Evolutionary conservation across 179 eudicot genomes (phyloP), one percentile per base, ranked within the genome.

Genomic region (Camellia oleifera): DNA sequence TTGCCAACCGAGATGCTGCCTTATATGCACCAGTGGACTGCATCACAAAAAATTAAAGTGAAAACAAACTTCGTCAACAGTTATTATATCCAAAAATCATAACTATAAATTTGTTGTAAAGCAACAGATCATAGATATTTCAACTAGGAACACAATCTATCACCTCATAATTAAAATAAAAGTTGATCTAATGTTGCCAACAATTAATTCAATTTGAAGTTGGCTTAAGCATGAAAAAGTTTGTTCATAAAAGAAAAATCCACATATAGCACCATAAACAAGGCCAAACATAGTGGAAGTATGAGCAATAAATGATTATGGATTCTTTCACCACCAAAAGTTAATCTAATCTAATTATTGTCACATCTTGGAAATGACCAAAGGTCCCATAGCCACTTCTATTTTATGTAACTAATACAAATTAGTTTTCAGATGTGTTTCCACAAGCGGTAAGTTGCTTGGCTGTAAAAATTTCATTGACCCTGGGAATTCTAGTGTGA

Each of bases 21-120:
- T 91, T 91, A 72, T 94, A 97, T 66, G 99, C 99, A 76, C 87
- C 98, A 70, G 97, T 97, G 76, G 99, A 97, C 99, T 97, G 97
- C 88, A 84, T 4, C 32, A 45, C 70, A 48, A 72, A 73, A 65
- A 60, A 3, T 74, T 6, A 65, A 20, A 66, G 63, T 2, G 1
- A 42, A 44, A 2, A 58, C 6, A 42, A 72, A 48, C 2, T 44
- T n/a, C 52, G 56, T 52, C 63, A 57, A 8, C 44, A n/a, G 69
- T n/a, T 52, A 53, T 54, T n/a, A 54, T 52, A 50, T 26, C 26
- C 13, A 4, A 61, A 60, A 60, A 8, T 18, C 17, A 44, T n/a
- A 60, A 8, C 11, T 9, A 44, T n/a, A 17, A 74, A 56, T 17
- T 32, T 32, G 8, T 74, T 20, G 42, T 40, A 9, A 57, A 74